Evolutionary conservation across 2,329 filamentous ascomycete species (phyloP), one percentile per base, ranked within the genome.

Genomic region (Thelonectria discophora): DNA sequence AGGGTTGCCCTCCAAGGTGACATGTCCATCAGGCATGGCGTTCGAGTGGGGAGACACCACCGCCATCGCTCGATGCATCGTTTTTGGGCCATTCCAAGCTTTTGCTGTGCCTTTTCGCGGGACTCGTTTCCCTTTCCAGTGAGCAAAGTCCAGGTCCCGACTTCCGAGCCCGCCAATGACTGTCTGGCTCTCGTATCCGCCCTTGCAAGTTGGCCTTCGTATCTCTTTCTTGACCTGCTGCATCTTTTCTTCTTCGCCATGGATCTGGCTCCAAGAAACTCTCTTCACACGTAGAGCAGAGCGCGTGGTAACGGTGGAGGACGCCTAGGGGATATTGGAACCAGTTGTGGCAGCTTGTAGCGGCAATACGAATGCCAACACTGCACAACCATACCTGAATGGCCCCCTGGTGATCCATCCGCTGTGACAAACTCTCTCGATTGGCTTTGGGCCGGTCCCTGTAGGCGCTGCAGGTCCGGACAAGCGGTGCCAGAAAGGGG

Each of bases 381-480:
- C 37, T 24, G 54, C 54, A 43, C 45, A 43, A 30, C 27, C 27
- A 30, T 18, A 24, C n/a, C 37, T 18, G 9, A 27, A 6, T 57
- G 17, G 50, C 27, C 24, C 58, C 58, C 53, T 61, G 58, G 34
- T 18, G 24, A 47, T 30, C 45, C 45, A 30, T 47, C 21, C 45
- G 9, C 48, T 34, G 43, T 27, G 32, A 37, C 46, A 47, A 20
- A 39, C 24, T 37, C 32, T 34, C 51, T 40, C 50, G 47, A 61
- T 61, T 61, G 58, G 58, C 43, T 51, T 61, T 53, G 42, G 40
- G 12, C 47, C 18, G 40, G 58, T n/a, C 48, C 34, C 18, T 53
- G 48, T 53, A 56, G 53, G 58, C 53, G 58, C 48, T 49, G 58
- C 58, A 61, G 58, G 58, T 48, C 48, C 48, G 53, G 58, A 48